Conservation (phyloP, 306 rosid genomes). For the Cucumis hystrix region DNA sequence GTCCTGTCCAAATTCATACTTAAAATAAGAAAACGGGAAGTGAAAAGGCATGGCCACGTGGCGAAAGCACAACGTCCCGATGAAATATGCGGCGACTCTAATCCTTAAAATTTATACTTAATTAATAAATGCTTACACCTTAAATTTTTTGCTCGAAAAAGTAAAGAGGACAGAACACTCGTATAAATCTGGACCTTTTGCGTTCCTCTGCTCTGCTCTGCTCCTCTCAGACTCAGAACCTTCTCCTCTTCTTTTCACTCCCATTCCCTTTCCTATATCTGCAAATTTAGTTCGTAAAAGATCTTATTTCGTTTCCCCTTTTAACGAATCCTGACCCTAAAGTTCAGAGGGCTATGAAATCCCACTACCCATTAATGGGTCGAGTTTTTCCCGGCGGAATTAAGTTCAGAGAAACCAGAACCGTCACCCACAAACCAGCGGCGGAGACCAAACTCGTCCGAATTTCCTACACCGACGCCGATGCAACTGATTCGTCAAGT, state of each 20-base stretch:
- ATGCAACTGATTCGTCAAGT: conserved; percentile 51
- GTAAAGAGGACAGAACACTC: conserved; percentile 4
- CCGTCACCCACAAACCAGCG: conserved; percentile 14
- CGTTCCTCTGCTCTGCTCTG: neutral
- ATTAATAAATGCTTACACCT: neutral
- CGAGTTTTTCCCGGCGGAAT: neutral
- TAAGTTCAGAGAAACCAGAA: conserved; percentile 13
- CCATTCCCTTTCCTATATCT: neutral
- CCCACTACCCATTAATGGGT: neutral
- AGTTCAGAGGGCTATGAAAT: neutral
- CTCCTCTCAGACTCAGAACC: neutral
- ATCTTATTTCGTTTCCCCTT: neutral
- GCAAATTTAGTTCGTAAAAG: neutral
- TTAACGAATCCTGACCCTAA: neutral
- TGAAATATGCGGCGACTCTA: conserved; percentile 7
- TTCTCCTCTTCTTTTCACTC: neutral
- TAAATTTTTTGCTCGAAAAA: neutral
- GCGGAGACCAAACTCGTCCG: conserved; percentile 19
- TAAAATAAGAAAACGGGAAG: neutral
- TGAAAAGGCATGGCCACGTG: neutral
- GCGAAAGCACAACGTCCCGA: neutral
- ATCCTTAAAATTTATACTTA: neutral
- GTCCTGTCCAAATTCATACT: neutral
- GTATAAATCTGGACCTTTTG: conserved; percentile 15
- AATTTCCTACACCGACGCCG: conserved; percentile 25